Evolutionary conservation across 805 yeast genomes (phyloP).

Genomic region (Starmerella cellae): DNA sequence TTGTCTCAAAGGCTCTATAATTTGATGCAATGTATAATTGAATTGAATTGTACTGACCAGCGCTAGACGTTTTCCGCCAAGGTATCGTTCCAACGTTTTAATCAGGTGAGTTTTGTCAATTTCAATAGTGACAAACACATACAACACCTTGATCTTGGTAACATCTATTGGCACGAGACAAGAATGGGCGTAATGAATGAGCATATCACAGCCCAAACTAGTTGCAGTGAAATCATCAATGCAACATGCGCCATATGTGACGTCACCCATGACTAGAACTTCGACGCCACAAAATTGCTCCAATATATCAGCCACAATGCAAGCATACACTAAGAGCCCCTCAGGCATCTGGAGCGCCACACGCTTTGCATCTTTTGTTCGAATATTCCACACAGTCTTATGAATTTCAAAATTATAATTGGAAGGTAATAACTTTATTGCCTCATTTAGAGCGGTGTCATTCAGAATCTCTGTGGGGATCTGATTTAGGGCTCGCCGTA

Average conservation of each 20-base stretch:
- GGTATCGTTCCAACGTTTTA: constrained; percentile 62
- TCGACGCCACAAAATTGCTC: constrained; percentile 84
- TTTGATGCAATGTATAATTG: constrained; percentile 81
- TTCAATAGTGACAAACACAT: constrained; percentile 84
- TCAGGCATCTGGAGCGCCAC: constrained; percentile 98
- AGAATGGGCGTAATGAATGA: constrained; percentile 94
- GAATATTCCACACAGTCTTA: constrained; percentile 87
- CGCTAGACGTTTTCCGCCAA: constrained; percentile 58
- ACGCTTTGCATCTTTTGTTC: constrained; percentile 56
- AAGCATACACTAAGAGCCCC: constrained; percentile 76
- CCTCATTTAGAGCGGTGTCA: constrained; percentile 71
- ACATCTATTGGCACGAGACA: constrained; percentile 92
- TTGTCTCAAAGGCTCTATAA: constrained; percentile 38
- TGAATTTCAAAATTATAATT: constrained; percentile 94
- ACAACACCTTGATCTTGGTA: constrained; percentile 80
- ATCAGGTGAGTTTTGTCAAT: constrained; percentile 74
- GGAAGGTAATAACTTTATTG: constrained; percentile 67
- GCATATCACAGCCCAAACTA: constrained; percentile 82
- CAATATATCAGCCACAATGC: constrained; percentile 79
- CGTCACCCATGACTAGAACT: constrained; percentile 94
- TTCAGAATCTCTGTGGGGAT: constrained; percentile 76
- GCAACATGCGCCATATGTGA: constrained; percentile 96
- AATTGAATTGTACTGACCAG: constrained; percentile 93
- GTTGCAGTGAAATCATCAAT: constrained; percentile 93
- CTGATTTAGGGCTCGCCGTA: constrained; percentile 48